These are phyloP conservation scores for Domatiomyces globalis DNA, from an alignment of 2,329 filamentous ascomycete species.

Conservation along the genomic window DNA sequence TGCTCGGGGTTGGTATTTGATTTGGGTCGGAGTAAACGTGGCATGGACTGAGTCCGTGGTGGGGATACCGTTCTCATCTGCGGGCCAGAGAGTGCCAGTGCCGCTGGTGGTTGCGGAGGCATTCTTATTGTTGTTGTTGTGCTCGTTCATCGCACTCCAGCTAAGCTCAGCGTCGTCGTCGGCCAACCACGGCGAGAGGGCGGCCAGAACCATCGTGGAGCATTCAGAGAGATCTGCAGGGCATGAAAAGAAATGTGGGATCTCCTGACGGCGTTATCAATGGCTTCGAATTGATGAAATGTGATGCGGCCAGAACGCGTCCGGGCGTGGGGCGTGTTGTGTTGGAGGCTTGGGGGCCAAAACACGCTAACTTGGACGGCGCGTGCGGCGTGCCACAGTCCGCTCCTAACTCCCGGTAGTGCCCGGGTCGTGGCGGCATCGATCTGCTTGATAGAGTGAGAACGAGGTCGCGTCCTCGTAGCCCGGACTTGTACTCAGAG, in stretches of 20 bases:
- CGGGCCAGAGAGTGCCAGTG: not conserved
- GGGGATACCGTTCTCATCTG: not conserved
- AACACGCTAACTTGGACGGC: not conserved
- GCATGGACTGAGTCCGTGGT: not conserved
- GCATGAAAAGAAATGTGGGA: not conserved
- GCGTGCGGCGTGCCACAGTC: too few species aligned
- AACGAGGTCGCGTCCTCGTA: too few species aligned
- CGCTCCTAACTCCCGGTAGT: too few species aligned
- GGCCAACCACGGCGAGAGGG: not conserved
- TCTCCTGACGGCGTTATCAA: too few species aligned
- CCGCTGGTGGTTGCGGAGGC: not conserved
- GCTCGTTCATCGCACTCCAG: not conserved
- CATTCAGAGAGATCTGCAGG: not conserved
- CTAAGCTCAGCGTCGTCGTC: not conserved
- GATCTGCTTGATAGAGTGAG: too few species aligned
- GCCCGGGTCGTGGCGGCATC: too few species aligned
- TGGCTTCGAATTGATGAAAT: not conserved
- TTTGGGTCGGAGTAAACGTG: slow-evolving; percentile 28
- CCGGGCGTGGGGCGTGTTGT: not conserved
- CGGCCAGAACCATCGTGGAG: not conserved
- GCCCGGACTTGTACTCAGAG: too few species aligned
- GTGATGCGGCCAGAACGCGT: not conserved
- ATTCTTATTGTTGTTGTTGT: not conserved
- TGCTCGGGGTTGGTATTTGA: slow-evolving; percentile 24
- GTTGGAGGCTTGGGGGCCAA: not conserved